Evolutionary conservation across 2,329 filamentous ascomycete genomes (phyloP), one percentile per base, ranked within the genome.

Genomic region (Alternaria ethzedia): DNA sequence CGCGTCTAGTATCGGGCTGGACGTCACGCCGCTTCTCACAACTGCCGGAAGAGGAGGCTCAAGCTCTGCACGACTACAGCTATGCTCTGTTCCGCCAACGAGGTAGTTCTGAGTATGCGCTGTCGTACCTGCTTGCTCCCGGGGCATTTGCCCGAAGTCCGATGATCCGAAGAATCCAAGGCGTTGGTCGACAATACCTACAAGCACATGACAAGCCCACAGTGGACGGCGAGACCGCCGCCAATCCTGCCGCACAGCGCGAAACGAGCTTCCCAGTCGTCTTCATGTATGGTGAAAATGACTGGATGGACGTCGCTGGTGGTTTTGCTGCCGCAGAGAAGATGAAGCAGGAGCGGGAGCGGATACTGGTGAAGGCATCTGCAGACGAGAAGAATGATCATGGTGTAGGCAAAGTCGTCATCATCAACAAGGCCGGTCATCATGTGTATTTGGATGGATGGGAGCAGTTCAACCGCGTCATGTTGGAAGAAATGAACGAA

Each of bases 261-360:
- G 88, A 89, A 70, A 91, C 86, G 0, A 94, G 94, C 2, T 85
- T 94, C 54, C 95, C 96, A 0, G 84, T 98, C 30, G 87, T 98
- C 9, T 88, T 99, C 77, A 94, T 98, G 91, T 99, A 99, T 77
- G 96, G 96, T 67, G 94, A 98, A 73, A 90, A 96, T 75, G 96
- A 99, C 83, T 99, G 96, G 96, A 99, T 99, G 96, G 96, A 99
- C 70, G 90, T 96, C 9, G 89, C 89, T 0, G 96, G 94, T 26
- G 96, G 96, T 0, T 88, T 90, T 50, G 93, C 91, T 0, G 90
- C 94, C 0, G 88, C 91, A 75, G 88, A 94, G 80, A 94, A 91
- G 78, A 86, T 98, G 12, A 90, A 92, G 64, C 85, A 90, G 61
- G 89, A 90, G 66, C 87, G 87, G 67, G 81, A 82, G 25, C 86